Evolutionary conservation across 1,139 yeast species (phyloP).

Genomic region (Zhuliangozyma parablackwelliae): DNA sequence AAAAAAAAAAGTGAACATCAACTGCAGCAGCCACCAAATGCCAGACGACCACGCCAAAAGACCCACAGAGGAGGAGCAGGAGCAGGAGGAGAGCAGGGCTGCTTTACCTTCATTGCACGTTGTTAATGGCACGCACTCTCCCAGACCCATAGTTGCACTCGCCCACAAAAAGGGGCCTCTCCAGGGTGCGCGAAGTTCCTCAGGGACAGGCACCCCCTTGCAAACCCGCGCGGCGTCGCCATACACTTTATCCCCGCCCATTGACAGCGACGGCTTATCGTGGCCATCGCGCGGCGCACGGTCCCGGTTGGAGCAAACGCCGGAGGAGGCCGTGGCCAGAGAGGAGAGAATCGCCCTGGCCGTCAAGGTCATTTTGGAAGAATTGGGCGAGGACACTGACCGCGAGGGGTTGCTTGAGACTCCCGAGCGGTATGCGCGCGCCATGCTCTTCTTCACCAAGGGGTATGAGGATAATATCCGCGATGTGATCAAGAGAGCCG

Average conservation of each 20-base stretch:
- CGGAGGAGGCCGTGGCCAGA: slow-evolving; percentile 57
- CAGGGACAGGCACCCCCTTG: slow-evolving; percentile 41
- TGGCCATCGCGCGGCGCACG: slow-evolving; percentile 96
- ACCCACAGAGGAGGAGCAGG: too few relatives aligned
- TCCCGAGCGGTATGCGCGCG: slow-evolving; percentile 93
- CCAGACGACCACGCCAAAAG: too few relatives aligned
- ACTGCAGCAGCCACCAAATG: too few relatives aligned
- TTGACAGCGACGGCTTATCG: slow-evolving; percentile 84
- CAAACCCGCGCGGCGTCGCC: slow-evolving; percentile 82
- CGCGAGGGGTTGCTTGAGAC: slow-evolving; percentile 92
- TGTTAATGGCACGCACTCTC: slow-evolving; percentile 14
- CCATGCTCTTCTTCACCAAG: slow-evolving; percentile 91
- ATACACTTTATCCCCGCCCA: slow-evolving; percentile 76
- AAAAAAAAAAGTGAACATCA: too few relatives aligned
- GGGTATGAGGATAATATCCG: slow-evolving; percentile 92
- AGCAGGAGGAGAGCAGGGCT: too few relatives aligned
- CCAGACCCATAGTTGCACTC: too few relatives aligned
- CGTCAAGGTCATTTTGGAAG: slow-evolving; percentile 73
- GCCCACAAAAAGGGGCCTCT: too few relatives aligned
- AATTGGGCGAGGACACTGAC: slow-evolving; percentile 85
- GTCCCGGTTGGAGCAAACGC: slow-evolving; percentile 60
- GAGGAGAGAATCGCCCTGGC: slow-evolving; percentile 79
- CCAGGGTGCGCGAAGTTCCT: too few relatives aligned
- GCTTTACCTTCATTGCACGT: too few relatives aligned
- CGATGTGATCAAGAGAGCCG: slow-evolving; percentile 91